Evolutionary conservation across 495 filamentous ascomycete genomes (phyloP).

Genomic region (Chaetomium tenue): DNA sequence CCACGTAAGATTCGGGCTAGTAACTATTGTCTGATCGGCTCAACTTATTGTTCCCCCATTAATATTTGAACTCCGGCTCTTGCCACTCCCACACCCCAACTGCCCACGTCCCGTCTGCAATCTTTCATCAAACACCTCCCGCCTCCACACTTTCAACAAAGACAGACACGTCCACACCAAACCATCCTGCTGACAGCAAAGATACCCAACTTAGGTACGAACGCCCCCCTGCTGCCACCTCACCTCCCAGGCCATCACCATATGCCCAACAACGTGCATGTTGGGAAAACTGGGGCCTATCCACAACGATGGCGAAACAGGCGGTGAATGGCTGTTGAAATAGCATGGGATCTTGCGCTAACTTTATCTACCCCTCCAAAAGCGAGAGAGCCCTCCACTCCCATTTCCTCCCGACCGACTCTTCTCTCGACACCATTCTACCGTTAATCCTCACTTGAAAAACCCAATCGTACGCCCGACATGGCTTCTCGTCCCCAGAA

Average conservation of each 20-base stretch:
- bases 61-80: slow-evolving; percentile 24
- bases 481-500: slow-evolving; percentile 93
- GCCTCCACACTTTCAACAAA: background rate
- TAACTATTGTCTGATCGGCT: slow-evolving; percentile 23
- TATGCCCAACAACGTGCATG: slow-evolving; percentile 16
- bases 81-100: background rate
- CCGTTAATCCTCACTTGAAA: slow-evolving; percentile 21
- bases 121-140: background rate
- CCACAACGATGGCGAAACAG: slow-evolving; percentile 19
- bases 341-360: slow-evolving; percentile 27
- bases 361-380: slow-evolving; percentile 29
- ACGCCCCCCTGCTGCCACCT: background rate
- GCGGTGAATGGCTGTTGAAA: slow-evolving; percentile 31
- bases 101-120: background rate
- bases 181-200: background rate
- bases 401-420: slow-evolving; percentile 12
- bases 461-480: slow-evolving; percentile 40
- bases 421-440: slow-evolving; percentile 24
- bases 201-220: background rate
- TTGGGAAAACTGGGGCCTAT: slow-evolving; percentile 21
- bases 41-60: slow-evolving; percentile 26
- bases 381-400: slow-evolving; percentile 22
- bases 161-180: background rate
- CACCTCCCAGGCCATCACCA: background rate
- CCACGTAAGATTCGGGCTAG: slow-evolving; percentile 7